Base-by-base conservation (phyloP, 1,139 yeast species). In the Lodderomyces elongisporus region DNA sequence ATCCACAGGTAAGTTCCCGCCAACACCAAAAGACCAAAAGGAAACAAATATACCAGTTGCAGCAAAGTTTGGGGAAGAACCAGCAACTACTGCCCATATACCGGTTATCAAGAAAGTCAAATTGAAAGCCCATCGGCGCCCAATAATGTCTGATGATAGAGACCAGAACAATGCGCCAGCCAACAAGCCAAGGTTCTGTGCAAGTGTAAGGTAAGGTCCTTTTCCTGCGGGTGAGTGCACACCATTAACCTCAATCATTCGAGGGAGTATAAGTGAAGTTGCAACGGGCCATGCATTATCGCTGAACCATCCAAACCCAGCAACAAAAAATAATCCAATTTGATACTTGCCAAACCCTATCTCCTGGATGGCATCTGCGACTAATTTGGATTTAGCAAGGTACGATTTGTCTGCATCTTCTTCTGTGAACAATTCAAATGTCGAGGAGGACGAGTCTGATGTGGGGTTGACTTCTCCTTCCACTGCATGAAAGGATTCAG, bases 241-340 rank as follows among this genome's bases (percentile, higher is more conserved):
- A 5, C 69, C 70, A 41, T 66, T 56, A 0, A 47, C 51, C 39
- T 66, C 71, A 20, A 39, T 48, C 31, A 66, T 44, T 17, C 66
- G 43, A 15, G 61, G 56, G 26, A 65, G 42, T 12, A 66, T 58
- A 36, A 64, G 56, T 17, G 63, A 50, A 1, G 66, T 61, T 3
- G 59, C 67, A 8, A 63, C 53, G 2, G 72, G 72, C 66, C 69
- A 66, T 4, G 66, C 65, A 41, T 66, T 66, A 41, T 66, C 72
- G 8, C 67, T 56, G 31, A 63, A 48, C 71, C 72, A 66, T 1
- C 72, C 70, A 41, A 65, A 64, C 2, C 71, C 70, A 3, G 70
- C 66, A 8, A 65, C 70, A 30, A 62, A 49, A 28, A 65, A 60
- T n/a, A 65, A 48, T 3, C 70, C 70, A 25, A 41, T 39, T 40